phyloP scores from a whole-genome alignment of 805 yeast species.

The Hanseniaspora lindneri region DNA sequence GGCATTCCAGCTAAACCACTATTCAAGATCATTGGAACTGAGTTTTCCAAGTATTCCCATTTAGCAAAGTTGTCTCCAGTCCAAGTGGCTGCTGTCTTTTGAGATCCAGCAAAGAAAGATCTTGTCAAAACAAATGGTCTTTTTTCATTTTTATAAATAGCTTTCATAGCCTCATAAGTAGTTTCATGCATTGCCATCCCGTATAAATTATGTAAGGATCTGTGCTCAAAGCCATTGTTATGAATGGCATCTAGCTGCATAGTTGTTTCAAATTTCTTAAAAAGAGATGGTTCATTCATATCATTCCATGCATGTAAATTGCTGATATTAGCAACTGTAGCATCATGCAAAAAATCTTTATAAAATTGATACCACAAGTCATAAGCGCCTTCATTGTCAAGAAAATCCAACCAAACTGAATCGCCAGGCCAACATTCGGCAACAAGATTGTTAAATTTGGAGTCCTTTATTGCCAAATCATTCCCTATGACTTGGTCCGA shows the following conservation, averaged over 20 bases:
- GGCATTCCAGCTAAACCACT: slow-evolving; percentile 77
- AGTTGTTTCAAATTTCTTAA: slow-evolving; percentile 87
- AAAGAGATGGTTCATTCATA: slow-evolving; percentile 95
- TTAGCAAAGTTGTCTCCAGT: slow-evolving; percentile 91
- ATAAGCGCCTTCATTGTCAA: slow-evolving; percentile 48
- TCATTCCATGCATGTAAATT: slow-evolving; percentile 91
- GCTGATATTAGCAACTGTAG: slow-evolving; percentile 35
- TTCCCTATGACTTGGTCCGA: slow-evolving; percentile 40
- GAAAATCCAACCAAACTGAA: slow-evolving; percentile 82
- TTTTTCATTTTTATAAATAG: slow-evolving; percentile 37
- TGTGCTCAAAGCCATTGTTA: slow-evolving; percentile 72
- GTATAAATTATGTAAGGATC: slow-evolving; percentile 79
- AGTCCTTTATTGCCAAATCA: slow-evolving; percentile 37
- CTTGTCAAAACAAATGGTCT: slow-evolving; percentile 86
- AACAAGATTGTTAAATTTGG: slow-evolving; percentile 40
- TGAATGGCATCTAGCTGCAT: slow-evolving; percentile 75
- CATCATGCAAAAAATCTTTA: slow-evolving; percentile 35
- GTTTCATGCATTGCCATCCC: slow-evolving; percentile 74
- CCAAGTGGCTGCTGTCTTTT: slow-evolving; percentile 88
- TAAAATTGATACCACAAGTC: slow-evolving; percentile 50
- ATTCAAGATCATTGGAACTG: slow-evolving; percentile 81
- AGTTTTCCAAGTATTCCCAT: slow-evolving; percentile 74
- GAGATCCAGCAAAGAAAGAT: slow-evolving; percentile 83
- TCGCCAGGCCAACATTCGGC: slow-evolving; percentile 99
- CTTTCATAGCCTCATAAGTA: slow-evolving; percentile 53